Percentiles rank a stretch among this genome's conserved stretches.
Evolutionary conservation across 1,139 yeast genomes (phyloP).

Genomic region (Diutina catenulata): DNA sequence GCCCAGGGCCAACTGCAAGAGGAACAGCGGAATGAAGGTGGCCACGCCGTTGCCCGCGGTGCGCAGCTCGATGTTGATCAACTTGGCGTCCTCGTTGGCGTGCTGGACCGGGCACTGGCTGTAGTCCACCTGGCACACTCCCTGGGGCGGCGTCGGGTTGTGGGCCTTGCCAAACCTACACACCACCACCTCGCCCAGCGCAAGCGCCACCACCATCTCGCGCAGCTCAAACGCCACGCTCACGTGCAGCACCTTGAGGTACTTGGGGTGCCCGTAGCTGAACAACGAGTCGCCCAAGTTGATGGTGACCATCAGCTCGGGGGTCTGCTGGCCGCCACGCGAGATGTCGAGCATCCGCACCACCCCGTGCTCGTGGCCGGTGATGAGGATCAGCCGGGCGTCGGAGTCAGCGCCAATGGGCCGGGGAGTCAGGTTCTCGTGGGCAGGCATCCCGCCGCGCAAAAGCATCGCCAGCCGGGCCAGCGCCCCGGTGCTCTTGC

Average conservation of each 20-base stretch:
- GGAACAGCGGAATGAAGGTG: constrained; percentile 55
- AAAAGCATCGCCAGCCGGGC: constrained; percentile 32
- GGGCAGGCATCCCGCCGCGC: constrained; percentile 69
- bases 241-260: constrained; percentile 40
- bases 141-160: constrained; percentile 7
- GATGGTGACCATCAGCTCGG: constrained; percentile 27
- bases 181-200: constrained; percentile 62
- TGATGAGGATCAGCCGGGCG: constrained; percentile 48
- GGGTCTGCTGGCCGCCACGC: constrained; percentile 59
- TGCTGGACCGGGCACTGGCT: constrained; percentile 22
- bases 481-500: constrained; percentile 22
- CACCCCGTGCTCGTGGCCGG: constrained; percentile 77
- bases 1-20: constrained; percentile 28
- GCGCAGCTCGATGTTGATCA: constrained; percentile 21
- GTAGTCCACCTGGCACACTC: constrained; percentile 16
- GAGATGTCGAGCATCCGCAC: constrained; percentile 77
- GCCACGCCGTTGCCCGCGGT: constrained; percentile 20
- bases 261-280: constrained; percentile 17
- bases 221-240: constrained; percentile 69
- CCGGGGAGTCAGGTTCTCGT: constrained; percentile 18
- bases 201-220: constrained; percentile 64
- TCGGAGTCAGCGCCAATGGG: constrained; percentile 46
- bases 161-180: constrained; percentile 51
- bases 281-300: constrained; percentile 25
- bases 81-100: constrained; percentile 23